phyloP scores from a whole-genome alignment of 805 yeast genomes.

The Hanseniaspora jakobsenii region DNA sequence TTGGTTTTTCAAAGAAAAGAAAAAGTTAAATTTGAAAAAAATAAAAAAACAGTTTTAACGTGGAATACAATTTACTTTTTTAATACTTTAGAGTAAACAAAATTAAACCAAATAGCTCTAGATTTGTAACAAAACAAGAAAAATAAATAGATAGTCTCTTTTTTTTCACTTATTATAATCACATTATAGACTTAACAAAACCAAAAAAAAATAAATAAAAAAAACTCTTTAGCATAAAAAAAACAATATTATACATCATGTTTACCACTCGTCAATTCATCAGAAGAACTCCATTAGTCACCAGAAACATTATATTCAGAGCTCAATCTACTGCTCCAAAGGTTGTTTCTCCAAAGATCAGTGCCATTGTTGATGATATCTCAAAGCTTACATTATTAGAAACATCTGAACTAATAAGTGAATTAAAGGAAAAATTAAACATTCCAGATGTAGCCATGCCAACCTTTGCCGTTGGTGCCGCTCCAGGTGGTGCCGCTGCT shows the following conservation, averaged over 20 bases:
- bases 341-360: conserved; percentile 77
- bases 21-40: too few relatives aligned
- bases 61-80: too few relatives aligned
- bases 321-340: conserved; percentile 39
- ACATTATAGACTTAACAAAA: too few relatives aligned
- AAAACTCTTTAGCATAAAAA: too few relatives aligned
- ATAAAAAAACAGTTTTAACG: too few relatives aligned
- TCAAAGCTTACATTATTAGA: conserved; percentile 83
- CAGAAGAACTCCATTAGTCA: conserved; percentile 9
- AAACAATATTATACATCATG: too few relatives aligned
- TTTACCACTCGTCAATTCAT: conserved; percentile 14
- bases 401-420: conserved; percentile 75
- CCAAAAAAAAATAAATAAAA: neutral
- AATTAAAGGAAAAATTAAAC: conserved; percentile 68
- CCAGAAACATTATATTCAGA: conserved; percentile 20
- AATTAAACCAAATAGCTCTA: too few relatives aligned
- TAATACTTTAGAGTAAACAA: too few relatives aligned
- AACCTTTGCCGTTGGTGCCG: conserved; percentile 40
- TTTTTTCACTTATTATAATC: too few relatives aligned
- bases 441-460: conserved; percentile 76
- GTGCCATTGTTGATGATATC: conserved; percentile 78
- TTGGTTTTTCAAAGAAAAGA: too few relatives aligned
- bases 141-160: too few relatives aligned
- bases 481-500: conserved; percentile 50
- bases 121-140: too few relatives aligned